Conservation (phyloP, 2,329 filamentous ascomycete species). For the Lecanicillium sp. region DNA sequence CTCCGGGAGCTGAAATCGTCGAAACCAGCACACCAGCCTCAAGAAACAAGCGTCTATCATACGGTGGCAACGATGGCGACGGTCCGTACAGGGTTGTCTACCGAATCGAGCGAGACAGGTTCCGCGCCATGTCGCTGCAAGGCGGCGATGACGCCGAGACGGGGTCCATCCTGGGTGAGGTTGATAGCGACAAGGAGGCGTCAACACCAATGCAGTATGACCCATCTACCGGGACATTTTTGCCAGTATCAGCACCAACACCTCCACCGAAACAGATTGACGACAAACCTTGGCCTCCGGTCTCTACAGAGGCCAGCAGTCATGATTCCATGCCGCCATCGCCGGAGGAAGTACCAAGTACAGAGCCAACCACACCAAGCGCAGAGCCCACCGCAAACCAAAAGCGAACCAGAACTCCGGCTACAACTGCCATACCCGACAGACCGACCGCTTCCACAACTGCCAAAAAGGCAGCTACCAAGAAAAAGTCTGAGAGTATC, state of each 20-base stretch:
- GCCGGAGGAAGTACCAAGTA: no score
- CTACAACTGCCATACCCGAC: conserved; percentile 19
- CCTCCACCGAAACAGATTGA: neutral
- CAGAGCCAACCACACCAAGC: neutral
- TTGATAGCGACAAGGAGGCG: conserved; percentile 21
- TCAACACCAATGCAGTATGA: conserved; percentile 13
- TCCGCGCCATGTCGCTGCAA: conserved; percentile 35
- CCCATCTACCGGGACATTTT: conserved; percentile 8
- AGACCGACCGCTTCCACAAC: conserved; percentile 20
- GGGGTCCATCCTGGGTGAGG: conserved; percentile 23
- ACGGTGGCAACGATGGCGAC: conserved; percentile 19
- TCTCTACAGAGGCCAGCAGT: no score
- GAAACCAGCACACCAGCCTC: conserved; percentile 38
- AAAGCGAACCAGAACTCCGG: conserved; percentile 32
- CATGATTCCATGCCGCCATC: no score
- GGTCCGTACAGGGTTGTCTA: conserved; percentile 53
- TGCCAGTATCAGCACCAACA: neutral
- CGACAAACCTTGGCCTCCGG: no score
- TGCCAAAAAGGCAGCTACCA: conserved; percentile 18
- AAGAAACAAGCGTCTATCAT: conserved; percentile 15
- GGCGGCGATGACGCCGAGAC: conserved; percentile 25
- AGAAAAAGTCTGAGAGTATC: conserved; percentile 11
- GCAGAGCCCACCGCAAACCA: conserved; percentile 34
- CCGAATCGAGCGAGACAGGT: conserved; percentile 48
- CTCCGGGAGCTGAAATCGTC: conserved; percentile 54